Conservation (phyloP, 2,329 filamentous ascomycete genomes). For the Penicillium polonicum region DNA sequence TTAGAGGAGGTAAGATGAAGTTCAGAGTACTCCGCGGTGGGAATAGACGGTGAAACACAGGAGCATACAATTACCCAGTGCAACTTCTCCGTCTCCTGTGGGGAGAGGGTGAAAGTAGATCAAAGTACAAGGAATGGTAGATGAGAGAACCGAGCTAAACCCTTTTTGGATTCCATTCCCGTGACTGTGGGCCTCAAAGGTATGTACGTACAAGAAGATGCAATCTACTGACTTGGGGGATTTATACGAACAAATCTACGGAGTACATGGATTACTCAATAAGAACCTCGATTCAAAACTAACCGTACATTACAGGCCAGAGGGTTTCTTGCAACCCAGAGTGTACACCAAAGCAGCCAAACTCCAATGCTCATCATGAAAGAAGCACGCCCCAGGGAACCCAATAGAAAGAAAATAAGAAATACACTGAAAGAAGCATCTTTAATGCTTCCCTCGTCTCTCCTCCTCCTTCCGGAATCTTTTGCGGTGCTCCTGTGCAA, state of each 20-base stretch:
- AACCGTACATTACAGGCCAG: neutral
- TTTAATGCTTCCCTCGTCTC: conserved; percentile 59
- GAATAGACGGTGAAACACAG: neutral
- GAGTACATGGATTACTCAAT: neutral
- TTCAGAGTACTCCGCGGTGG: neutral
- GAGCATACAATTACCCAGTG: neutral
- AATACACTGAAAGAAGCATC: neutral
- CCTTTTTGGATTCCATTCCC: neutral
- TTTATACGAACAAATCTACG: neutral
- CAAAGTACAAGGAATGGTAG: neutral
- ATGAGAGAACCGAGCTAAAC: neutral
- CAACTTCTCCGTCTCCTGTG: neutral
- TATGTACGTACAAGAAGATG: neutral
- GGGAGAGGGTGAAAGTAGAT: neutral
- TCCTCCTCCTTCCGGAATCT: conserved; percentile 85
- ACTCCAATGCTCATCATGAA: conserved; percentile 2
- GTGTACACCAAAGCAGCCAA: conserved; percentile 2
- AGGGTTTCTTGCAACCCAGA: neutral
- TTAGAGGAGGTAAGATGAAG: neutral
- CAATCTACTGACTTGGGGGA: neutral
- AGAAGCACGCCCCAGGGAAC: neutral
- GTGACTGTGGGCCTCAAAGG: neutral
- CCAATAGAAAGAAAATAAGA: neutral
- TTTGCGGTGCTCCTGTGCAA: conserved; percentile 89
- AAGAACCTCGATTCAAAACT: neutral